Evolutionary conservation across 2,329 filamentous ascomycete species (phyloP).

Genomic region (Thermomyces lanuginosus): DNA sequence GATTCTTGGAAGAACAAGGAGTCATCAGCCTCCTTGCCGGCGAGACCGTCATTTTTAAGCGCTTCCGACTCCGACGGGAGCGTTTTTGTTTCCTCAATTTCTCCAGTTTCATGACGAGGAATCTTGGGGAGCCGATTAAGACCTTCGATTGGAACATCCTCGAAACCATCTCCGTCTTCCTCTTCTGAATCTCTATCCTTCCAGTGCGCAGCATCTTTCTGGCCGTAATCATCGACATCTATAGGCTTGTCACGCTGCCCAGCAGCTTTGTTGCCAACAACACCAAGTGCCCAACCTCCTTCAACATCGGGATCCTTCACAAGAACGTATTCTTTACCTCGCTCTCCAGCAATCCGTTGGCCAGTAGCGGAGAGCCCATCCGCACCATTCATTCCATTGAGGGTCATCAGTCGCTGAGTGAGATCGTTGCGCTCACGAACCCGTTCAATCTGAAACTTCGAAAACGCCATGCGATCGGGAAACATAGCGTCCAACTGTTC

Average conservation of each 20-base stretch:
- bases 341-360: slow-evolving; percentile 48
- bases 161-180: slow-evolving; percentile 58
- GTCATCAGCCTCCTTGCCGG: slow-evolving; percentile 28
- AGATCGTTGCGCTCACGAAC: slow-evolving; percentile 86
- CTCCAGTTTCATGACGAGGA: slow-evolving; percentile 22
- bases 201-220: slow-evolving; percentile 33
- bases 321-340: slow-evolving; percentile 81
- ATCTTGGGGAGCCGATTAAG: slow-evolving; percentile 65
- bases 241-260: slow-evolving; percentile 77
- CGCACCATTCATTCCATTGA: slow-evolving; percentile 73
- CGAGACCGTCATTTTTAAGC: slow-evolving; percentile 2
- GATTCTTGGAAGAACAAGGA: slow-evolving; percentile 43
- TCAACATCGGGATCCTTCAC: slow-evolving; percentile 92
- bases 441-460: slow-evolving; percentile 85
- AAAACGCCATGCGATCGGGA: slow-evolving; percentile 92
- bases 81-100: slow-evolving; percentile 23
- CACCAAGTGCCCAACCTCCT: slow-evolving; percentile 88
- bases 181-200: slow-evolving; percentile 53
- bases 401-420: slow-evolving; percentile 84
- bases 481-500: slow-evolving; percentile 96
- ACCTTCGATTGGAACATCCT: slow-evolving; percentile 83
- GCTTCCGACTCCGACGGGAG: slow-evolving; percentile 17
- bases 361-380: slow-evolving; percentile 50
- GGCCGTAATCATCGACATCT: slow-evolving; percentile 58
- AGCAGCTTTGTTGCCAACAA: slow-evolving; percentile 70